Conservation (phyloP, 2,329 filamentous ascomycete species). For the Coniochaeta sp. region DNA sequence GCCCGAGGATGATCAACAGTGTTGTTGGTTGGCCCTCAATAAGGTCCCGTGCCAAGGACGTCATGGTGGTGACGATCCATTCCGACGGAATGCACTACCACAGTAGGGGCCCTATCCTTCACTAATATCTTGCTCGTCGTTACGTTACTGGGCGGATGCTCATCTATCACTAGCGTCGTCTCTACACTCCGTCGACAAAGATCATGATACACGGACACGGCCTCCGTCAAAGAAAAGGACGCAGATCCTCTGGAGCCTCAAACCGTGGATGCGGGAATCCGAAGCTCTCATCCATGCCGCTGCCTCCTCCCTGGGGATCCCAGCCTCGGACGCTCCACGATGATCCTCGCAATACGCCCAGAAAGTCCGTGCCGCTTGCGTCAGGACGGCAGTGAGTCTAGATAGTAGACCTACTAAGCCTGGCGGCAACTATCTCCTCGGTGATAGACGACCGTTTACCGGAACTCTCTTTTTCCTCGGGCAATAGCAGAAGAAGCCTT, state of each 20-base stretch:
- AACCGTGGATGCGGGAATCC: neutral
- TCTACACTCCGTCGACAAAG: neutral
- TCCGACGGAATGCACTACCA: neutral
- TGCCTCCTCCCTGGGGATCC: neutral
- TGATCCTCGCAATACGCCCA: neutral
- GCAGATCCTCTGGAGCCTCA: neutral
- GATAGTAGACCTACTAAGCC: no score
- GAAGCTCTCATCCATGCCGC: neutral
- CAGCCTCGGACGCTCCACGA: no score
- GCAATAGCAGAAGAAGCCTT: neutral
- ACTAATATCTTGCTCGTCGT: neutral
- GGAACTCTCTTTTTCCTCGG: neutral
- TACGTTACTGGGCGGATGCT: neutral
- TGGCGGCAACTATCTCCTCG: no score
- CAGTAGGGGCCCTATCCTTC: neutral
- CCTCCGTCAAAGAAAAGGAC: no score
- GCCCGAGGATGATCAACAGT: neutral
- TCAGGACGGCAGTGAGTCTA: no score
- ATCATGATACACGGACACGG: neutral
- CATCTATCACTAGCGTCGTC: neutral
- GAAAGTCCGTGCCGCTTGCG: neutral
- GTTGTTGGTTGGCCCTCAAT: neutral
- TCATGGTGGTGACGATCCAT: slow-evolving; percentile 2
- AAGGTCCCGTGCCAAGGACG: slow-evolving; percentile 1
- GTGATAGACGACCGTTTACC: no score